A percentile compares a stretch with the other conserved stretches of the same genome.
These are phyloP conservation scores for Dictyostelium discoideum DNA, from an alignment of 78 protist species.

Conservation along the genomic window dicty_2.7 NC_007088.5:7864501-7865000, in stretches of 20 bases:
- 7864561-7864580: background rate
- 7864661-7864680: slow-evolving; percentile 67
- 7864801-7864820: slow-evolving; percentile 2
- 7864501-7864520: background rate
- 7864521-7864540: slow-evolving; percentile 34
- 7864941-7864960: background rate
- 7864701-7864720: slow-evolving; percentile 35
- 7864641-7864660: slow-evolving; percentile 1
- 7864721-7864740: slow-evolving; percentile 46
- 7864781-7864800: slow-evolving; percentile 38
- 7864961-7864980: background rate
- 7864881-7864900: background rate
- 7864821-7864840: background rate
- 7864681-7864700: slow-evolving; percentile 47
- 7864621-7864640: slow-evolving; percentile 6
- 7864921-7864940: background rate
- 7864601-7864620: slow-evolving; percentile 68
- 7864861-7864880: slow-evolving; percentile 7
- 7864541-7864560: slow-evolving; percentile 25
- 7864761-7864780: slow-evolving; percentile 63
- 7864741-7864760: slow-evolving; percentile 66
- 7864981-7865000: background rate
- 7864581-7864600: slow-evolving; percentile 12
- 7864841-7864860: slow-evolving; percentile 16
- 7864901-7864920: background rate